Base-by-base conservation (phyloP, 768 basidiomycete species). In the Serendipita sp. region DNA sequence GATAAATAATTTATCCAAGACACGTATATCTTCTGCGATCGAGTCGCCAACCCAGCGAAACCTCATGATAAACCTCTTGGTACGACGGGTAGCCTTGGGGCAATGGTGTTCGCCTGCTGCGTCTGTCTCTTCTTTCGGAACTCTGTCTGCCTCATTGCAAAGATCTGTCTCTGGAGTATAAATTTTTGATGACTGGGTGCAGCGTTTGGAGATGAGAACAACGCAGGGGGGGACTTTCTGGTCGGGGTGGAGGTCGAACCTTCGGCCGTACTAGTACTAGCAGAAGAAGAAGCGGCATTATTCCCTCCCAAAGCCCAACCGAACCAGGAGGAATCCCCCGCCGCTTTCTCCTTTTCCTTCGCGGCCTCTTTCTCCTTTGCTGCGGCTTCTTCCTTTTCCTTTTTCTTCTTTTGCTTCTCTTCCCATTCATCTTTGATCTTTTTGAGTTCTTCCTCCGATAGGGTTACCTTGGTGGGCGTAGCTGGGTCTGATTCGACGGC, bases 391-490 rank as follows among this genome's bases (percentile, higher is more conserved):
- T 76, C 78, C 68, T 78, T 79, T 68, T 84, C 79, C 68, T 76
- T 73, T 72, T 84, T 87, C 72, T 76, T 75, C 68, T 76, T 82
- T 74, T 87, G 85, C 70, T 80, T 83, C 69, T 83, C 84, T 72
- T 85, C 88, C 86, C 85, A 93, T 74, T 88, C 88, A 68, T 78
- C 82, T 73, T 85, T 90, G 70, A 85, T 83, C 73, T 77, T 88
- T 44, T 81, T 84, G 48, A 92, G 84, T 72, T 90, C 90, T 68
- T 89, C 88, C 15, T 83, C 77, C 66, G 80, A 79, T 34, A 75
- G 70, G 0, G 74, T 71, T 18, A 68, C 71, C 51, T 74, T 71
- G 15, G 68, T 69, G 44, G 65, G 73, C 72, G 18, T 23, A 15
- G 41, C n/a, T 13, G 66, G 54, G 13, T 45, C 68, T 70, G 67